These are phyloP conservation scores for Mitragyna speciosa DNA, from an alignment of 257 asterid species.

Conservation along the genomic window DNA sequence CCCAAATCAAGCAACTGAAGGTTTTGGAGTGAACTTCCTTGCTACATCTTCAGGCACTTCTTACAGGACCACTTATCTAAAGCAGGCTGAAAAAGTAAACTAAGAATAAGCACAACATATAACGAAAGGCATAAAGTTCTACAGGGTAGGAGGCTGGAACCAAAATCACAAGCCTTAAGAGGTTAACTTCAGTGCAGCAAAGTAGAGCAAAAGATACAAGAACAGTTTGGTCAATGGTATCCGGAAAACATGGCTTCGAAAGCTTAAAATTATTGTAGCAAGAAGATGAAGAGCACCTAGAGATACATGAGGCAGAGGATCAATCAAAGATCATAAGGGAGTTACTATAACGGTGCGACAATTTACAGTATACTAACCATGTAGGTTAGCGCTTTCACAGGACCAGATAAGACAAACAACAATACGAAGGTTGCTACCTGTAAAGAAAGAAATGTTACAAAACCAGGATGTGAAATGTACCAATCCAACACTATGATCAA, in stretches of 20 bases:
- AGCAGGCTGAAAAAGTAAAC: neutral
- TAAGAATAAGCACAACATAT: neutral
- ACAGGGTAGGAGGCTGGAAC: neutral
- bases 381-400: slow-evolving; percentile 87
- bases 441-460: slow-evolving; percentile 20
- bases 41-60: neutral
- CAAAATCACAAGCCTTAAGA: no score
- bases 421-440: slow-evolving; percentile 86
- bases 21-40: neutral
- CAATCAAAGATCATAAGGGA: slow-evolving; percentile 16
- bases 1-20: slow-evolving; percentile 2
- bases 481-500: neutral
- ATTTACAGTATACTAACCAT: slow-evolving; percentile 50
- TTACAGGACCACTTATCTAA: neutral
- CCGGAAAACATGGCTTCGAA: neutral
- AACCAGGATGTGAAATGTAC: neutral
- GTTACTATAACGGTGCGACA: neutral
- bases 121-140: neutral
- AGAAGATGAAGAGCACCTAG: neutral
- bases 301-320: neutral
- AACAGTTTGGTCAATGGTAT: neutral
- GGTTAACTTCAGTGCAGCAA: neutral
- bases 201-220: neutral
- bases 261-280: neutral
- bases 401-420: slow-evolving; percentile 87